These are phyloP conservation scores for Diaporthe destruens DNA, from an alignment of 2,329 filamentous ascomycete genomes.

Conservation along the genomic window DNA sequence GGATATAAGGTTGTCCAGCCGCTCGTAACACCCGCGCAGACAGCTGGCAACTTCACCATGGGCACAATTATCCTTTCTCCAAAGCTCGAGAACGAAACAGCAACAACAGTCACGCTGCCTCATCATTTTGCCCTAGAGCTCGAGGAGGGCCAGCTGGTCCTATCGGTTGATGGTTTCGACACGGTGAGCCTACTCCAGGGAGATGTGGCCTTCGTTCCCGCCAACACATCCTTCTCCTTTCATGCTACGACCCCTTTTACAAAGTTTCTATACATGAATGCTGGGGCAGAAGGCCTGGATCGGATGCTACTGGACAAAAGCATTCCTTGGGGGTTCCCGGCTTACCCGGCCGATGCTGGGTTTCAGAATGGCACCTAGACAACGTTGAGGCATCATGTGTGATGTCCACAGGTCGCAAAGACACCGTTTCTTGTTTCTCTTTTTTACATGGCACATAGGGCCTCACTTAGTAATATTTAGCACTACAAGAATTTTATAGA, in stretches of 20 bases:
- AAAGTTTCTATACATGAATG: constrained; percentile 2
- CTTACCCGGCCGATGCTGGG: not conserved
- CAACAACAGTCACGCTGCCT: not conserved
- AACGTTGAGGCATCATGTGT: not conserved
- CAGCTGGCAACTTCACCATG: constrained; percentile 6
- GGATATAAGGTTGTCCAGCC: constrained; percentile 14
- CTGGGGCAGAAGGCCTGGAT: not conserved
- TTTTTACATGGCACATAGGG: too few relatives aligned
- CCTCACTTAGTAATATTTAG: not conserved
- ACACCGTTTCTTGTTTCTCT: too few relatives aligned
- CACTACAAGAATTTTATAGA: not conserved
- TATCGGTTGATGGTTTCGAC: not conserved
- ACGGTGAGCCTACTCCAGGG: constrained; percentile 2
- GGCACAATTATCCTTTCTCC: constrained; percentile 1
- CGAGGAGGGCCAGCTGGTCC: constrained; percentile 1
- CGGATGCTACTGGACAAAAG: not conserved
- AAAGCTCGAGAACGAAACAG: not conserved
- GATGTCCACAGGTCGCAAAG: not conserved
- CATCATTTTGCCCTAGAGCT: constrained; percentile 9
- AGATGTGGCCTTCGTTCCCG: not conserved
- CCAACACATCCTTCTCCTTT: not conserved
- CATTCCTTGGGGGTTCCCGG: constrained; percentile 1
- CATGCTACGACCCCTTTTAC: not conserved
- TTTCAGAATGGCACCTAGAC: not conserved
- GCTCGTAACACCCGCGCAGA: constrained; percentile 3